Evolutionary conservation across 78 protist genomes (phyloP).

Genomic region (Mantamonas sphyraenae): DNA sequence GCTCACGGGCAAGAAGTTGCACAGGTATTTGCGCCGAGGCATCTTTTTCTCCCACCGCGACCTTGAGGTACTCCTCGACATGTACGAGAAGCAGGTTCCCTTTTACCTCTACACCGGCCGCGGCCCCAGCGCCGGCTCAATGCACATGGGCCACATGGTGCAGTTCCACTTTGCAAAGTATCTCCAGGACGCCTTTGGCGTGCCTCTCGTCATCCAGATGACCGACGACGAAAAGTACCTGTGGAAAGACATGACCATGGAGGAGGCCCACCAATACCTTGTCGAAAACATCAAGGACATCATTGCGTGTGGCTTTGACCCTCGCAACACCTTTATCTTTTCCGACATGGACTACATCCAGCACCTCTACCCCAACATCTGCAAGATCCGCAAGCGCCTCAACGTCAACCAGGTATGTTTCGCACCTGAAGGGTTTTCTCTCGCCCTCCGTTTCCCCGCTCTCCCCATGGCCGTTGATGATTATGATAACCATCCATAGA

Average conservation of each 20-base stretch:
- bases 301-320: slow-evolving; percentile 97
- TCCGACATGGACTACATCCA: slow-evolving; percentile 85
- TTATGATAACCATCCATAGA: neutral
- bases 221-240: slow-evolving; percentile 99
- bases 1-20: slow-evolving; percentile 72
- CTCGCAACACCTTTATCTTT: slow-evolving; percentile 93
- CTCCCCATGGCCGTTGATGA: too few species aligned
- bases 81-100: slow-evolving; percentile 75
- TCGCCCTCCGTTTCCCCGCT: too few species aligned
- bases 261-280: slow-evolving; percentile 47
- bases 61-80: slow-evolving; percentile 57
- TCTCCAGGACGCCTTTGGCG: slow-evolving; percentile 89
- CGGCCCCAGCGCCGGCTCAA: slow-evolving; percentile 92
- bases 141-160: slow-evolving; percentile 97
- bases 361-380: slow-evolving; percentile 57
- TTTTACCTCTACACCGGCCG: slow-evolving; percentile 98
- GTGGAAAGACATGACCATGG: slow-evolving; percentile 75
- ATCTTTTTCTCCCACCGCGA: slow-evolving; percentile 88
- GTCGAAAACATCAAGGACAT: slow-evolving; percentile 93
- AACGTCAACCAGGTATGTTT: slow-evolving; percentile 50
- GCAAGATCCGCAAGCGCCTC: slow-evolving; percentile 41
- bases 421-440: too few species aligned
- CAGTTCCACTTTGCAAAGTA: slow-evolving; percentile 94
- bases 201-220: slow-evolving; percentile 97
- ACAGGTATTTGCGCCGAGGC: slow-evolving; percentile 67